Percentiles rank a stretch among this genome's conserved stretches.
These are phyloP conservation scores for Barnettozyma californica DNA, from an alignment of 805 yeast species.

Conservation along the genomic window DNA sequence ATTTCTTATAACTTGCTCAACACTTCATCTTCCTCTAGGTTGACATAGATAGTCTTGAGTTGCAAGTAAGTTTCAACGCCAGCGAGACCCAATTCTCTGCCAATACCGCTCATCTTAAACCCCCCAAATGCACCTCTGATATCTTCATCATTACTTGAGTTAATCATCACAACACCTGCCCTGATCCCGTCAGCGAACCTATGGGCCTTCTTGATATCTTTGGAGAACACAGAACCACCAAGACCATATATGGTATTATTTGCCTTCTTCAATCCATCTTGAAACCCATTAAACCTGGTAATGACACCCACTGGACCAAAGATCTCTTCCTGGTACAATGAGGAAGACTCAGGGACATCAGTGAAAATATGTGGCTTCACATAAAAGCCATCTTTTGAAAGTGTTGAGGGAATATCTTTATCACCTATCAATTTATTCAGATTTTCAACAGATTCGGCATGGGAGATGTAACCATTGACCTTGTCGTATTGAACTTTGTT, in stretches of 20 bases:
- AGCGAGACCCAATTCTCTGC: constrained; percentile 74
- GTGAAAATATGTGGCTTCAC: constrained; percentile 73
- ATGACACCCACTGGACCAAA: constrained; percentile 83
- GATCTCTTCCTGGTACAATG: constrained; percentile 72
- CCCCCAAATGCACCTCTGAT: constrained; percentile 76
- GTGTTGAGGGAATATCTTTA: constrained; percentile 24
- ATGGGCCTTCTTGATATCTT: constrained; percentile 62
- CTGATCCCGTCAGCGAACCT: constrained; percentile 52
- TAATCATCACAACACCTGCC: constrained; percentile 68
- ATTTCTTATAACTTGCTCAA: neutral
- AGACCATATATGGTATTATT: constrained; percentile 74
- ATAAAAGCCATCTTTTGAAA: constrained; percentile 47
- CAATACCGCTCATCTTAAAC: constrained; percentile 71
- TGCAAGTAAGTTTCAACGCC: constrained; percentile 70
- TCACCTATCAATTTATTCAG: constrained; percentile 39
- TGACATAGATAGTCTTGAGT: constrained; percentile 71
- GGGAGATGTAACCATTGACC: constrained; percentile 38
- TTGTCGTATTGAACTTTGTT: constrained; percentile 52
- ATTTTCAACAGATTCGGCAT: constrained; percentile 47
- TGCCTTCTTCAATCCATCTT: constrained; percentile 64
- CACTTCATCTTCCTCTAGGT: constrained; percentile 38
- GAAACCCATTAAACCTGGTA: constrained; percentile 58
- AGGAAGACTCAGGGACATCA: constrained; percentile 60
- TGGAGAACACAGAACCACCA: constrained; percentile 77
- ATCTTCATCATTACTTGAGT: constrained; percentile 62